Base-by-base conservation (phyloP, 2,329 filamentous ascomycete species). In the Fusarium armeniacum region DNA sequence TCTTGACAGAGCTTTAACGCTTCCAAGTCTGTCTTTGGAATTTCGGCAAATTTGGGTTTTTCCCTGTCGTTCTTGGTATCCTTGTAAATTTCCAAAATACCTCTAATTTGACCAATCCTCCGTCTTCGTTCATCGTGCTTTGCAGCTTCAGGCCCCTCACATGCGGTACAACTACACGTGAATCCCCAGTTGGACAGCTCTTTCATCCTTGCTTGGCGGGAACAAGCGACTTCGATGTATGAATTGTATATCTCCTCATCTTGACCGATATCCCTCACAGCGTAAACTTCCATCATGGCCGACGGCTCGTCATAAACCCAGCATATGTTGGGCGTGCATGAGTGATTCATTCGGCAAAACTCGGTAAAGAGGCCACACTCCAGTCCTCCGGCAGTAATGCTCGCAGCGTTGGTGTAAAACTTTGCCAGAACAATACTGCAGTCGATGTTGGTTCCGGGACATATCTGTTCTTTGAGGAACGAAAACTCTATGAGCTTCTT, bases 281-380 rank as follows among this genome's bases (percentile, higher is more conserved):
- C 43, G 6, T 66, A 65, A 1, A 65, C 54, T 24, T 65, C 62
- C 32, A 65, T 65, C n/a, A 65, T 49, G 0, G 32, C 43, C 0
- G 62, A 40, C 2, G 55, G 62, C 15, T 65, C 62, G 18, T 65
- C 62, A 0, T 65, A 65, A 0, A 65, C 44, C 62, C 62, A 65
- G 0, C 62, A 65, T 9, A 52, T 66, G 10, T 65, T 65, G 1
- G 62, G 62, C 6, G 55, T 65, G 9, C 62, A 65, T 0, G 62
- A 66, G 36, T 65, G 62, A 9, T 65, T 65, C 62, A 65, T 65
- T 1, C 62, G 62, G 18, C 62, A 65, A 3, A 65, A 65, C 4
- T 32, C 41, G 4, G 62, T 47, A 16, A 65, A 65, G 2, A 65
- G 7, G 2, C 62, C 62, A 9, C 62, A 66, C 4, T 66, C 54